Evolutionary conservation across 176 grass and related monocot genomes (phyloP), one percentile per base, ranked within the genome.

Genomic region (Pontederia paniculata): DNA sequence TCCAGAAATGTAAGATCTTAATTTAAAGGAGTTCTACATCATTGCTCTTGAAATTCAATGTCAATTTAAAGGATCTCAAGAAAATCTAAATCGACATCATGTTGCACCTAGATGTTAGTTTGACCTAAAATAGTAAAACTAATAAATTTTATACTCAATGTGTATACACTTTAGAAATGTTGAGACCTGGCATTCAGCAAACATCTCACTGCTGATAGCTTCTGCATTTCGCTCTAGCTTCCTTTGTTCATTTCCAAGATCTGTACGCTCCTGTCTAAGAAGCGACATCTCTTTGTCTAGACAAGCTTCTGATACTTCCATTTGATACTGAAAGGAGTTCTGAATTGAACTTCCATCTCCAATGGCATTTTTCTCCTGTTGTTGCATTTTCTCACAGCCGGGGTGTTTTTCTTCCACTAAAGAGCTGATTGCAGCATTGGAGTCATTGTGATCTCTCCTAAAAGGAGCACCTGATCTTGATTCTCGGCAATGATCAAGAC

Each of bases 171-270:
- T 37, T 6, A 37, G 28, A 37, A 37, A 37, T 37, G 28, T 37
- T 37, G 28, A 6, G 28, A 96, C 91, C 91, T 89, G 91, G 70
- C 91, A 97, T 70, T 97, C 91, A 9, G 80, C 76, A 78, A 89
- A 97, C 91, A 96, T 96, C 65, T 96, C 91, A 66, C 74, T 89
- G 82, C 74, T 96, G 69, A 84, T 79, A 68, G 91, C 82, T 59
- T 95, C 90, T 28, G 85, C 91, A 77, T 90, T 82, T 28, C 86
- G 84, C 74, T 89, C 86, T 71, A 89, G 74, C 49, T 84, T 89
- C 58, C 80, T 73, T 62, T 77, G 84, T 65, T 89, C 76, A 79
- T 97, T 69, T 52, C 91, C 91, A 58, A 97, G 85, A 73, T 90
- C 47, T 69, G 60, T 10, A 66, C 83, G 82, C 74, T 97, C 91